Base-by-base conservation (phyloP, 768 basidiomycete species). In the Mycena galericulata region DNA sequence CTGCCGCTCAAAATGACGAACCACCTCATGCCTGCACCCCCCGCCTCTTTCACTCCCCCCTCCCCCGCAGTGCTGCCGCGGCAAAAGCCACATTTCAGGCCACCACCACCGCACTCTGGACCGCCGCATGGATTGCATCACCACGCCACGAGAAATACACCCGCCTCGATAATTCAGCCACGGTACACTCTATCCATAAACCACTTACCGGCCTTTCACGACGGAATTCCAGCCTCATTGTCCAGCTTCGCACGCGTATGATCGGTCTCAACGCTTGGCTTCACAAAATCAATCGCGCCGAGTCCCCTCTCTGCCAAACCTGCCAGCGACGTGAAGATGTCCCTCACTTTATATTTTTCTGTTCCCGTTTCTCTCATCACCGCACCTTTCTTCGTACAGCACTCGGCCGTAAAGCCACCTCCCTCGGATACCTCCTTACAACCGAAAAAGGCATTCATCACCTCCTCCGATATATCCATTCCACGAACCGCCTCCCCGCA, bases 291-390 rank as follows among this genome's bases (percentile, higher is more conserved):
- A 22, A 41, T 18, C 55, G 55, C 12, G 55, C 55, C 11, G 51
- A 41, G 10, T 17, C 38, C 5, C 55, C 41, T 36, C n/a, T n/a
- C n/a, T n/a, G n/a, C 54, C 54, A 36, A 20, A 36, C 32, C 3
- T 57, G 56, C 56, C 30, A 51, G 17, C 32, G 36, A 4, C 27
- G 32, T 3, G 73, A 75, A 45, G 66, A 62, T 1, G 47, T 73
- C 1, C 27, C 26, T 0, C 74, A 75, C 60, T 75, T 58, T 50
- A 27, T 74, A 2, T 36, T 74, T 7, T 41, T 40, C 10, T 74
- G 69, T 47, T 69, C 71, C 3, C 47, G 38, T 11, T 66, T 36
- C 51, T 24, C 30, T 2, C 55, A 54, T 1, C 64, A 70, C 26
- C 58, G 58, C 9, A 12, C n/a, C 46, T 14, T 32, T 3, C 58